Percentiles rank a stretch among this genome's conserved stretches.
phyloP scores from a whole-genome alignment of 345 rosid species.

The Eucalyptus pauciflora region DNA sequence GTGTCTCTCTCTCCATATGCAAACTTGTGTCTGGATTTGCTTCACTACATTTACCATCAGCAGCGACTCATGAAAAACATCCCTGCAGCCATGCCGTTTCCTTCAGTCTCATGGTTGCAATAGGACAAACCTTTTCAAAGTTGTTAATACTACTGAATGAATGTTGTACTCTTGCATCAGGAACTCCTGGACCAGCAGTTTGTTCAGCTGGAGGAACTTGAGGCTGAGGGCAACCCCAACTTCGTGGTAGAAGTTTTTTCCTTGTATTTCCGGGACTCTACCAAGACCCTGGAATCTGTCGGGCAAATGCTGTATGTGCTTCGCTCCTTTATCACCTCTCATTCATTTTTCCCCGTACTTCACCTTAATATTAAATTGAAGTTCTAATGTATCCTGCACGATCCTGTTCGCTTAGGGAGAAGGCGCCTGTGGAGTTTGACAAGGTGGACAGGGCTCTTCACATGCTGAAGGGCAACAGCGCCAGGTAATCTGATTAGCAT shows the following conservation, averaged over 20 bases:
- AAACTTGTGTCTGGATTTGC: background rate
- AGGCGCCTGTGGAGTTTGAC: background rate
- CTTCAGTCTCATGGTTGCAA: background rate
- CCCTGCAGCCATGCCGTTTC: background rate
- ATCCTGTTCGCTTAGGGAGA: background rate
- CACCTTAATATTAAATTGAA: background rate
- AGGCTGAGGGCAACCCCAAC: background rate
- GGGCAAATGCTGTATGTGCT: slow-evolving; percentile 6
- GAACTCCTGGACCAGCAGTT: slow-evolving; percentile 9
- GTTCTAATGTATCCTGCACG: background rate
- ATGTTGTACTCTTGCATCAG: background rate
- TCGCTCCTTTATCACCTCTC: background rate
- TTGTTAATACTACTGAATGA: background rate
- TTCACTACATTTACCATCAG: background rate
- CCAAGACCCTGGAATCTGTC: background rate
- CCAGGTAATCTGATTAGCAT: background rate
- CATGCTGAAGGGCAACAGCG: slow-evolving; percentile 6
- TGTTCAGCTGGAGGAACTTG: slow-evolving; percentile 15
- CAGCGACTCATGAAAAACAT: background rate
- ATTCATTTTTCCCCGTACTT: background rate
- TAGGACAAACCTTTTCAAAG: background rate
- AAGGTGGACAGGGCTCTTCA: background rate
- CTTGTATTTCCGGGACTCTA: slow-evolving; percentile 6
- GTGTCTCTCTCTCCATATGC: background rate
- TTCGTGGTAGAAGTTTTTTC: slow-evolving; percentile 13